These are phyloP conservation scores for Blastobotrys persicus DNA, from an alignment of 1,139 yeast species.

Conservation along the genomic window DNA sequence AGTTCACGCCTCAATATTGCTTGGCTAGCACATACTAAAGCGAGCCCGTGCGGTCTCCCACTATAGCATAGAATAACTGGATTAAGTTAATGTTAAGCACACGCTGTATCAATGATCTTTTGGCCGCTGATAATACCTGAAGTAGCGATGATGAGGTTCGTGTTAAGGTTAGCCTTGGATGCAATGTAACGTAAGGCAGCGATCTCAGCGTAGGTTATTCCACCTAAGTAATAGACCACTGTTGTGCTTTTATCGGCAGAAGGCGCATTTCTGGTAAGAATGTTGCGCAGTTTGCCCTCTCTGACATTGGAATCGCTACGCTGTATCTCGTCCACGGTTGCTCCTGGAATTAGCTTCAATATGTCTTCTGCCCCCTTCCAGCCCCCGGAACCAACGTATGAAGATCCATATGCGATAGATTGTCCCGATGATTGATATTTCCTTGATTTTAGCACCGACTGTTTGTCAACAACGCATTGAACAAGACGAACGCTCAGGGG, in stretches of 20 bases:
- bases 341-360: constrained; percentile 38
- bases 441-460: constrained; percentile 27
- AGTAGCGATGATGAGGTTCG: constrained; percentile 50
- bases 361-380: constrained; percentile 39
- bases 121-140: constrained; percentile 55
- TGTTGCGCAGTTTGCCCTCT: constrained; percentile 39
- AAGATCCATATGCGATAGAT: constrained; percentile 8
- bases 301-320: constrained; percentile 31
- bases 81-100: constrained; percentile 9
- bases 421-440: constrained; percentile 15
- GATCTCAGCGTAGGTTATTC: constrained; percentile 75
- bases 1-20: no score
- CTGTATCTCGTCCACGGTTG: constrained; percentile 37
- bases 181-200: constrained; percentile 61
- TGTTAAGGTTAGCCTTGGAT: constrained; percentile 30
- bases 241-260: constrained; percentile 33
- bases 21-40: no score
- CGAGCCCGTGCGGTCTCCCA: no score
- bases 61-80: no score
- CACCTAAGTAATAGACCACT: constrained; percentile 64
- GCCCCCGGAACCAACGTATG: constrained; percentile 24
- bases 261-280: constrained; percentile 33
- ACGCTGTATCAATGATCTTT: constrained; percentile 38
- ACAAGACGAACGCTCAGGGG: constrained; percentile 46
- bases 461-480: constrained; percentile 40